phyloP scores from a whole-genome alignment of 2,329 filamentous ascomycete species.

The Mycosphaerelloides madeirae region DNA sequence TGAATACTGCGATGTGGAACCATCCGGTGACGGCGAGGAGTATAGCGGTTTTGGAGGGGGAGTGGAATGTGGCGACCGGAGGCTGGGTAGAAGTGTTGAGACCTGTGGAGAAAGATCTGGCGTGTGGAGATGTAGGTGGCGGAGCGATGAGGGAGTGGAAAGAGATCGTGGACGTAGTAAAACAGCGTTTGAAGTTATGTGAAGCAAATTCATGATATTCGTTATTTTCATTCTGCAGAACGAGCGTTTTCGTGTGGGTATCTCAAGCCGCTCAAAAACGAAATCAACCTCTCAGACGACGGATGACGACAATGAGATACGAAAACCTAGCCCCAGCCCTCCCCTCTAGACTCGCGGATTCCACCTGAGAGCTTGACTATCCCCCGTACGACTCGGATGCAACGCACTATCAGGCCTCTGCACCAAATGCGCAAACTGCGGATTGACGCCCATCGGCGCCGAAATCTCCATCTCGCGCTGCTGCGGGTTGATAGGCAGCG shows the following conservation, averaged over 20 bases:
- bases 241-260: not conserved
- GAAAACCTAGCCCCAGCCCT: not conserved
- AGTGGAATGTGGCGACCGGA: slow-evolving; percentile 59
- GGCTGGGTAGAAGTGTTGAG: slow-evolving; percentile 64
- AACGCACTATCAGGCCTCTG: slow-evolving; percentile 52
- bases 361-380: slow-evolving; percentile 32
- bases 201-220: not conserved
- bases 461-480: slow-evolving; percentile 44
- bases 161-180: slow-evolving; percentile 64
- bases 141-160: slow-evolving; percentile 82
- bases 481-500: slow-evolving; percentile 42
- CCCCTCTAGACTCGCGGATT: slow-evolving; percentile 8
- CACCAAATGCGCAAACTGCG: slow-evolving; percentile 51
- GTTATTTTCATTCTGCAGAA: too few species aligned
- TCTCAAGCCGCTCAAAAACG: slow-evolving; percentile 4
- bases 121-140: slow-evolving; percentile 77
- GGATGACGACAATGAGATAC: slow-evolving; percentile 1
- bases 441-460: slow-evolving; percentile 49
- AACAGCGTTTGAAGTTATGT: slow-evolving; percentile 37
- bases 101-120: slow-evolving; percentile 71
- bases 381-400: slow-evolving; percentile 43
- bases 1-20: slow-evolving; percentile 89
- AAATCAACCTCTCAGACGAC: not conserved
- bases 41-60: slow-evolving; percentile 62
- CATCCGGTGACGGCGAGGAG: slow-evolving; percentile 77